Evolutionary conservation across 192 early-diverging fungal species (phyloP).

Genomic region (Umbelopsis sp.): DNA sequence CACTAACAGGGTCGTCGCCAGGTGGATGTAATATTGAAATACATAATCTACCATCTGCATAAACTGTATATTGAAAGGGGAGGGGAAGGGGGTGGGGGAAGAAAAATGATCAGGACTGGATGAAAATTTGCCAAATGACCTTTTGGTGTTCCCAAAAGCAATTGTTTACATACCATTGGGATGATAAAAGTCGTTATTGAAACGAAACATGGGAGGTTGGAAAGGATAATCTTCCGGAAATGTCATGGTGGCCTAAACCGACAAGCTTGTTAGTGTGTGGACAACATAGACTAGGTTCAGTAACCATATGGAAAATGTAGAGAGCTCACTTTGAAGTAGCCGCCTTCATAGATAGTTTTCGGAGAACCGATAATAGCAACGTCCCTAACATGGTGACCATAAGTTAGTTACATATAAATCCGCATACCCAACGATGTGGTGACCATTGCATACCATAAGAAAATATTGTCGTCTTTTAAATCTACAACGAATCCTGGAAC

Average conservation of each 20-base stretch:
- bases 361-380: constrained; percentile 53
- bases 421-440: not conserved
- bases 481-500: constrained; percentile 57
- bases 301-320: not conserved
- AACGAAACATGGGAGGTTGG: constrained; percentile 89
- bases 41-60: constrained; percentile 88
- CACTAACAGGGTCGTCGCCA: constrained; percentile 87
- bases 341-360: constrained; percentile 52
- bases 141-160: not conserved
- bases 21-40: constrained; percentile 96
- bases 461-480: constrained; percentile 49
- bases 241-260: constrained; percentile 66
- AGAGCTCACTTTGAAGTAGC: constrained; percentile 48
- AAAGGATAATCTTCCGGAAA: constrained; percentile 94
- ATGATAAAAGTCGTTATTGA: constrained; percentile 88
- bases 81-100: not conserved
- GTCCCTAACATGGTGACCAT: constrained; percentile 27
- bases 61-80: constrained; percentile 52
- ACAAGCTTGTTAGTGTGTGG: not conserved
- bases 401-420: not conserved
- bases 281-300: not conserved
- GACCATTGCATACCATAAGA: constrained; percentile 35
- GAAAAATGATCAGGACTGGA: no score
- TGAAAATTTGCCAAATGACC: no score
- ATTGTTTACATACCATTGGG: constrained; percentile 59